These are phyloP conservation scores for Elsinoe perseae DNA, from an alignment of 2,329 filamentous ascomycete species.

Conservation along the genomic window DNA sequence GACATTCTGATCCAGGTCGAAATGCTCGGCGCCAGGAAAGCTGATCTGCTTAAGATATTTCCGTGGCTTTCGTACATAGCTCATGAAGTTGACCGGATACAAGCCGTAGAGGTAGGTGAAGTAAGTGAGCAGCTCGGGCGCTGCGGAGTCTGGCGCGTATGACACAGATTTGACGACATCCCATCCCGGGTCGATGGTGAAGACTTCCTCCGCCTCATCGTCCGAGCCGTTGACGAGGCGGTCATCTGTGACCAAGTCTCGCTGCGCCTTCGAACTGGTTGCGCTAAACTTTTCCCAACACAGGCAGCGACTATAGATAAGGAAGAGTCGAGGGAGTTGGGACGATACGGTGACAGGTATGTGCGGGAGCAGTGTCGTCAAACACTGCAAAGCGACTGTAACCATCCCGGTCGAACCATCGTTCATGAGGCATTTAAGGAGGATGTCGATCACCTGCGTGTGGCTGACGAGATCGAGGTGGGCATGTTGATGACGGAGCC, in stretches of 20 bases:
- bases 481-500: slow-evolving; percentile 68
- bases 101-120: slow-evolving; percentile 77
- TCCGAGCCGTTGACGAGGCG: slow-evolving; percentile 26
- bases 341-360: slow-evolving; percentile 65
- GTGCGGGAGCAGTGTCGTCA: slow-evolving; percentile 77
- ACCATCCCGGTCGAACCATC: slow-evolving; percentile 71
- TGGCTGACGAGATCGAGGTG: slow-evolving; percentile 67
- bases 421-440: slow-evolving; percentile 65
- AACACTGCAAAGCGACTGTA: slow-evolving; percentile 63
- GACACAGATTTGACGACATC: slow-evolving; percentile 55
- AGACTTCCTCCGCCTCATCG: slow-evolving; percentile 34
- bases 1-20: slow-evolving; percentile 70
- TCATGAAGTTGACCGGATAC: slow-evolving; percentile 79
- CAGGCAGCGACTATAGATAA: slow-evolving; percentile 69
- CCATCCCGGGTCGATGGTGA: slow-evolving; percentile 46
- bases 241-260: slow-evolving; percentile 30
- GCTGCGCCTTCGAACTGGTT: slow-evolving; percentile 28
- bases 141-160: slow-evolving; percentile 53
- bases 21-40: slow-evolving; percentile 60
- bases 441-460: slow-evolving; percentile 62
- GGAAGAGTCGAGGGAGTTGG: slow-evolving; percentile 66
- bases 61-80: slow-evolving; percentile 75
- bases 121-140: slow-evolving; percentile 64
- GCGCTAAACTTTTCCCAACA: slow-evolving; percentile 62
- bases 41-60: slow-evolving; percentile 68